Percentiles rank a stretch among this genome's conserved stretches.
These are phyloP conservation scores for Suhomyces xylopsoci DNA, from an alignment of 805 yeast genomes.

Conservation along the genomic window DNA sequence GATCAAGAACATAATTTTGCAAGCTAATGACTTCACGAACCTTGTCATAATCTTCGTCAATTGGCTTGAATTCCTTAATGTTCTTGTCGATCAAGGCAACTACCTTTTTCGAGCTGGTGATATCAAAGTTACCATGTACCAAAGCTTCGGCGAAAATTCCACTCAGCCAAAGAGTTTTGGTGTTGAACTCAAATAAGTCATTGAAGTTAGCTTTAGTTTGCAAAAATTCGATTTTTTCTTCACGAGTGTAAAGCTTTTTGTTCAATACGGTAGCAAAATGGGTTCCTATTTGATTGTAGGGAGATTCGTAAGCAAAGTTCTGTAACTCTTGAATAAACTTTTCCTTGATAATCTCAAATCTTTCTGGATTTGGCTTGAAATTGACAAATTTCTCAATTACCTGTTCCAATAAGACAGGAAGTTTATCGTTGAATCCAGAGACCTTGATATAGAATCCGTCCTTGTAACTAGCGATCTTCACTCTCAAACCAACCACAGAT, in stretches of 20 bases:
- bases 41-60: slow-evolving; percentile 32
- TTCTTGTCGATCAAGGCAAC: slow-evolving; percentile 34
- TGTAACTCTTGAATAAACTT: slow-evolving; percentile 58
- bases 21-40: slow-evolving; percentile 17
- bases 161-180: slow-evolving; percentile 43
- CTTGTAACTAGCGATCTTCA: slow-evolving; percentile 54
- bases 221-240: slow-evolving; percentile 55
- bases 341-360: slow-evolving; percentile 68
- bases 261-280: slow-evolving; percentile 63
- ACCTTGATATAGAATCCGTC: slow-evolving; percentile 70
- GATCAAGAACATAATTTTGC: slow-evolving; percentile 42
- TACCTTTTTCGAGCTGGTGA: slow-evolving; percentile 53
- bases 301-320: slow-evolving; percentile 70
- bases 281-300: slow-evolving; percentile 71
- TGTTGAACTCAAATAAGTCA: slow-evolving; percentile 50
- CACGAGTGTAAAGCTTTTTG: slow-evolving; percentile 64
- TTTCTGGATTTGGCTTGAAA: slow-evolving; percentile 50
- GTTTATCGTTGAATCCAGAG: slow-evolving; percentile 82
- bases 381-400: slow-evolving; percentile 52
- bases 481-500: slow-evolving; percentile 69
- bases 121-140: slow-evolving; percentile 66
- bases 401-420: slow-evolving; percentile 57
- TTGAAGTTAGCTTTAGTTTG: slow-evolving; percentile 41
- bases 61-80: background rate
- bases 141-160: slow-evolving; percentile 70